Evolutionary conservation across 1,284 basidiomycete species (phyloP).

Genomic region (Pseudozyma tsukubaensis): DNA sequence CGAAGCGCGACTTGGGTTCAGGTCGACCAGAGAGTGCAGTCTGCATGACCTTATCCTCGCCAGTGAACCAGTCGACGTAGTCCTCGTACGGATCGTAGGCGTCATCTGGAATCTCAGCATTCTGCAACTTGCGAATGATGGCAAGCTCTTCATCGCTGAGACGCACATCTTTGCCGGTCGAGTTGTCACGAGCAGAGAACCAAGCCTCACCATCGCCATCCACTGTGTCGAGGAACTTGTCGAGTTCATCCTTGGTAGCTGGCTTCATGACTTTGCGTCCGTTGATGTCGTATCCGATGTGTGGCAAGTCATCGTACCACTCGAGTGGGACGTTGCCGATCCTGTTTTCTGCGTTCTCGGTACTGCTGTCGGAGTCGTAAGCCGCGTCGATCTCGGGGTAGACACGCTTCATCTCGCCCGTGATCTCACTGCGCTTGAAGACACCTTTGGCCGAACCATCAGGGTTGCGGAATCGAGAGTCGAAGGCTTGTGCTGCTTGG

Average conservation of each 20-base stretch:
- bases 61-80: slow-evolving; percentile 96
- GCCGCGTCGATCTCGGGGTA: slow-evolving; percentile 93
- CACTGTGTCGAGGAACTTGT: slow-evolving; percentile 93
- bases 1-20: slow-evolving; percentile 95
- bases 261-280: slow-evolving; percentile 94
- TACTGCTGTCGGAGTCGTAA: slow-evolving; percentile 96
- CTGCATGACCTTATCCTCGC: slow-evolving; percentile 89
- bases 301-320: slow-evolving; percentile 99
- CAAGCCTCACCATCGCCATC: slow-evolving; percentile 87
- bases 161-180: slow-evolving; percentile 84
- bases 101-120: slow-evolving; percentile 90
- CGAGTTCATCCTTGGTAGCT: slow-evolving; percentile 93
- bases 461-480: slow-evolving; percentile 73
- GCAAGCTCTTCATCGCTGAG: slow-evolving; percentile 92
- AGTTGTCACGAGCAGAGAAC: slow-evolving; percentile 94
- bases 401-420: slow-evolving; percentile 86
- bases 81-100: slow-evolving; percentile 85
- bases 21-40: slow-evolving; percentile 92
- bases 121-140: slow-evolving; percentile 89
- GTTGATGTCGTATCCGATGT: slow-evolving; percentile 95
- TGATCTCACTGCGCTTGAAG: slow-evolving; percentile 79
- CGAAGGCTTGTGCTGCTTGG: slow-evolving; percentile 73
- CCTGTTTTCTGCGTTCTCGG: slow-evolving; percentile 93
- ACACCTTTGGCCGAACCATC: slow-evolving; percentile 68
- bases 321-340: slow-evolving; percentile 95